These are phyloP conservation scores for Thymus mandschuricus DNA, from an alignment of 257 asterid species.

Conservation along the genomic window DNA sequence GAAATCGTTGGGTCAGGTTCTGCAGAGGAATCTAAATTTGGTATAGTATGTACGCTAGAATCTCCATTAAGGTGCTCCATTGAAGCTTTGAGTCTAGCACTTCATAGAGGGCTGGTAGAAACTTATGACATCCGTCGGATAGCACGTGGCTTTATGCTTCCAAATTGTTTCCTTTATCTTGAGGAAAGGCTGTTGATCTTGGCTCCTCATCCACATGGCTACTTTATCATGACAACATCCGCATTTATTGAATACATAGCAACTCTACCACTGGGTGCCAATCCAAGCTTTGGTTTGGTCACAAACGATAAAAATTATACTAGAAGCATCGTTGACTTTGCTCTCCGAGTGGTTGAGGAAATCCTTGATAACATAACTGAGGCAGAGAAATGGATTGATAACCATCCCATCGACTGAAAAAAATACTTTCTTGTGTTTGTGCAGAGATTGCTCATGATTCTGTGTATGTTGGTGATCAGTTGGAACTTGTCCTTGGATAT, in stretches of 20 bases:
- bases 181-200: constrained; percentile 55
- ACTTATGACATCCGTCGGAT: constrained; percentile 40
- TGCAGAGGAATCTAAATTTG: neutral
- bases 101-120: constrained; percentile 39
- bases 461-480: constrained; percentile 47
- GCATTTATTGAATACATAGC: constrained; percentile 53
- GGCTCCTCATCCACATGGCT: constrained; percentile 35
- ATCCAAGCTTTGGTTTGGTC: constrained; percentile 16
- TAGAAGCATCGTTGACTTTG: constrained; percentile 8
- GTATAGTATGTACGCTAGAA: too few relatives aligned
- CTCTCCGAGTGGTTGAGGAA: constrained; percentile 22
- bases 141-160: constrained; percentile 45
- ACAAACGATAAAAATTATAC: neutral
- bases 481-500: constrained; percentile 24
- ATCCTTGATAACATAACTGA: neutral
- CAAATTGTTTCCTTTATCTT: constrained; percentile 57
- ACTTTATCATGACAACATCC: constrained; percentile 46
- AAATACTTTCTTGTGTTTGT: constrained; percentile 38
- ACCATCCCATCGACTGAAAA: neutral
- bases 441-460: constrained; percentile 43
- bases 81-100: constrained; percentile 24
- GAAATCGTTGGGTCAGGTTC: neutral
- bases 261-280: constrained; percentile 24
- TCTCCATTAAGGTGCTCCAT: neutral
- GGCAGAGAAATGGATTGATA: constrained; percentile 40